Conservation (phyloP, 2,329 filamentous ascomycete genomes). For the Chaetothyriales sp. region DNA sequence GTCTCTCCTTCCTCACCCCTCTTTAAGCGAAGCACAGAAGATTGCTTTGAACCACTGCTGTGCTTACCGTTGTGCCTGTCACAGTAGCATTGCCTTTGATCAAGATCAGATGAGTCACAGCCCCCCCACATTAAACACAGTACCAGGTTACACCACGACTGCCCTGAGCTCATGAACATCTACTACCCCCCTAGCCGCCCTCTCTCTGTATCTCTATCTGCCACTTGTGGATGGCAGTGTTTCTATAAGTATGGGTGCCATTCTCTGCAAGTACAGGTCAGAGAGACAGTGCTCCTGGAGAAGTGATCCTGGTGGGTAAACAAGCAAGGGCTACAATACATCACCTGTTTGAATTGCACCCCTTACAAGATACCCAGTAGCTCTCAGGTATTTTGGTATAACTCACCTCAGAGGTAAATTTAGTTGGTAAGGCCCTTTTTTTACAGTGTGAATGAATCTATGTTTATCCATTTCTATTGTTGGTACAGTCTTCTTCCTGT, state of each 20-base stretch:
- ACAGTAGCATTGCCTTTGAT: not conserved
- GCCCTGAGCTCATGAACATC: not conserved
- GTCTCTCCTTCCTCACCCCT: not conserved
- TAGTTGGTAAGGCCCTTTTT: not conserved
- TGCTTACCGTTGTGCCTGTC: not conserved
- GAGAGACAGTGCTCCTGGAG: not conserved
- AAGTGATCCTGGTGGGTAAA: not conserved
- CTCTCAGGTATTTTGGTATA: not conserved
- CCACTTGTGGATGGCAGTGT: not conserved
- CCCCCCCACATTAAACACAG: not conserved
- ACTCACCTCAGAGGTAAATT: not conserved
- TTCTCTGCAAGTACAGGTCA: not conserved
- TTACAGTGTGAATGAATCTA: not conserved
- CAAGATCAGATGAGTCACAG: not conserved
- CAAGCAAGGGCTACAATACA: not conserved
- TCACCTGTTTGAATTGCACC: too few relatives aligned
- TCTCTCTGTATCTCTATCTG: not conserved
- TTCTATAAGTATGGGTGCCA: not conserved
- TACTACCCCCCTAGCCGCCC: not conserved
- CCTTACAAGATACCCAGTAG: not conserved
- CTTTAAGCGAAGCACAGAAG: not conserved
- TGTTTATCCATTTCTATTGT: not conserved
- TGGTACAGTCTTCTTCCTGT: not conserved
- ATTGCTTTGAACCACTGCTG: not conserved
- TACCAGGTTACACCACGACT: not conserved